A percentile compares a stretch with the other conserved stretches of the same genome.
Evolutionary conservation across 2,329 filamentous ascomycete species (phyloP).

Genomic region (Aspergillus sergii): DNA sequence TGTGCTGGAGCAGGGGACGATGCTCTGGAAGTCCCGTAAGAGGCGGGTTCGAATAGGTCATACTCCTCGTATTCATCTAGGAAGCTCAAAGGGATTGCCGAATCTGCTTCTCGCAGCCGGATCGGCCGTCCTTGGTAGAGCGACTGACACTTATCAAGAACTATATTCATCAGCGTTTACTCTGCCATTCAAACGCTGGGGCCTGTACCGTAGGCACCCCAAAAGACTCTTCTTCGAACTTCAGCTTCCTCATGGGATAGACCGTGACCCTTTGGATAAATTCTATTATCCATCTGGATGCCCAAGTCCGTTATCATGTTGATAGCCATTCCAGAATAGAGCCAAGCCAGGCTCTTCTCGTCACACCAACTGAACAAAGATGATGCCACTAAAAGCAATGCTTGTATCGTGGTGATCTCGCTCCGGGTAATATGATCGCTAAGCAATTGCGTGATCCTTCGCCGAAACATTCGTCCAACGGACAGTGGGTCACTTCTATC

Average conservation of each 20-base stretch:
- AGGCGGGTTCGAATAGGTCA: constrained; percentile 1
- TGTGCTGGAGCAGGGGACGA: not conserved
- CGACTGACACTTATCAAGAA: constrained; percentile 43
- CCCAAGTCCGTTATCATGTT: not conserved
- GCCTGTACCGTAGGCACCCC: constrained; percentile 29
- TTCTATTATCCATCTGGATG: not conserved
- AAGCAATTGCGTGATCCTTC: not conserved
- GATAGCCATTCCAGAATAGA: not conserved
- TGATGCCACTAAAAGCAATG: not conserved
- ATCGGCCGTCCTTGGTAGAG: constrained; percentile 6
- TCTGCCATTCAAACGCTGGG: constrained; percentile 11
- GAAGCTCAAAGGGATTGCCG: not conserved
- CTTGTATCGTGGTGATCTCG: not conserved
- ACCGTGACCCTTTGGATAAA: too few species aligned
- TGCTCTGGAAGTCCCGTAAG: not conserved
- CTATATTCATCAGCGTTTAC: not conserved
- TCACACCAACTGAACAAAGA: not conserved
- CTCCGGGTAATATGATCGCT: not conserved
- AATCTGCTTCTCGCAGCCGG: not conserved
- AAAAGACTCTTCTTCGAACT: constrained; percentile 36
- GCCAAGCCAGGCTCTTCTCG: not conserved
- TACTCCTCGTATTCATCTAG: constrained; percentile 9
- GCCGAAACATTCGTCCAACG: not conserved
- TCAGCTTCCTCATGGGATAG: constrained; percentile 27
- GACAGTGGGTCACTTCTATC: not conserved